Base-by-base conservation (phyloP, 441 rosid species). In the Bocquillonia castaneifolia region DNA sequence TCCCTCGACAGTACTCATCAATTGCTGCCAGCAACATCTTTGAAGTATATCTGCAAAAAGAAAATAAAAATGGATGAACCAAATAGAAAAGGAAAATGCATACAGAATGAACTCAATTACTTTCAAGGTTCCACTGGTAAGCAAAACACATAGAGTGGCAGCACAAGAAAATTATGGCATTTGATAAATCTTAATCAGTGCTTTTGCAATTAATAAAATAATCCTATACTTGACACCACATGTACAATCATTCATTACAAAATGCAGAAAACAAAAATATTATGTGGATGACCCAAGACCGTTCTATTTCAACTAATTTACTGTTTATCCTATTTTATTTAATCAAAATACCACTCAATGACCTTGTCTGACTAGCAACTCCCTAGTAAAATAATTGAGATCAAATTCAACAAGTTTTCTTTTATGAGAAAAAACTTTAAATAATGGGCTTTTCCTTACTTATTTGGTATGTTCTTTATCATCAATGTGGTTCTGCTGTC, bases 401-500 rank as follows among this genome's bases (percentile, higher is more conserved):
- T 10, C 40, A 50, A 31, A 28, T 37, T 36, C 53, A 17, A 47
- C 25, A 59, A n/a, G n/a, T n/a, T n/a, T n/a, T n/a, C n/a, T n/a
- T n/a, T n/a, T n/a, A n/a, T n/a, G n/a, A n/a, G n/a, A 45, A 31
- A 4, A 18, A n/a, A 48, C 13, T 48, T n/a, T 48, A 18, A 48
- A 4, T 48, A 4, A 37, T 1, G 37, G 58, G 26, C 51, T 57
- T 62, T 18, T 51, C 32, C 88, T 22, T 84, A 89, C 92, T 89
- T 89, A 82, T 89, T 89, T 54, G 96, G 96, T 78, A 89, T 89
- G 66, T 87, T 89, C 83, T 89, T 89, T 64, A 89, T 83, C 96
- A 87, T 89, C 66, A 87, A 67, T 7, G 96, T 89, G 50, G 96
- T 87, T 58, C 92, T 76, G 59, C 23, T 84, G 76, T 89, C 96